A percentile compares a stretch with the other conserved stretches of the same genome.
These are phyloP conservation scores for Xylaria hypoxylon DNA, from an alignment of 2,329 filamentous ascomycete species.

Conservation along the genomic window DNA sequence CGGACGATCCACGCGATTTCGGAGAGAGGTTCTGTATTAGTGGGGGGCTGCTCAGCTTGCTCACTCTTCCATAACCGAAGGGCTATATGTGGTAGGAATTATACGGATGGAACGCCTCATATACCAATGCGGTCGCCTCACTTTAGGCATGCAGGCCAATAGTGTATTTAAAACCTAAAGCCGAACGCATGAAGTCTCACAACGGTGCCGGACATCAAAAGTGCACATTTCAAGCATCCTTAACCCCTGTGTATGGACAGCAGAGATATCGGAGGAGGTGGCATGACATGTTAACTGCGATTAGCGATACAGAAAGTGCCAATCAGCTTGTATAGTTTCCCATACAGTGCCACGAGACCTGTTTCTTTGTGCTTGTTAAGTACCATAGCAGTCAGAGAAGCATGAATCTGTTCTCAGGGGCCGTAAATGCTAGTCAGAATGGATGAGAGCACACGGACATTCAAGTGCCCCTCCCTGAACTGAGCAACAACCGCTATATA, in stretches of 20 bases:
- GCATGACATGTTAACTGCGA: not conserved
- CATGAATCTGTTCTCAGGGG: conserved; percentile 1
- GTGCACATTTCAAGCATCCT: not conserved
- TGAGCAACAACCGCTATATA: not conserved
- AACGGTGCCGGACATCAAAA: not conserved
- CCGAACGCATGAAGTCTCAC: not conserved
- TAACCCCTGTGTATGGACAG: not conserved
- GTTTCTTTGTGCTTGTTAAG: conserved; percentile 5
- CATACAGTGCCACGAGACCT: not conserved
- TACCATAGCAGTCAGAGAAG: conserved; percentile 7
- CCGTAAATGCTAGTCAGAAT: not conserved
- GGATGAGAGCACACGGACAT: not conserved
- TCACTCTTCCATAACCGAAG: too few relatives aligned
- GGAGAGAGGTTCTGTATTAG: too few relatives aligned
- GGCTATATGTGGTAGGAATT: not conserved
- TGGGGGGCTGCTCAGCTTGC: too few relatives aligned
- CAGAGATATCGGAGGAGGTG: too few relatives aligned
- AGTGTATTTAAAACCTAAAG: too few relatives aligned
- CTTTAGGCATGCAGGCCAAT: not conserved
- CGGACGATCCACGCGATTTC: too few relatives aligned
- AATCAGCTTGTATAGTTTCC: conserved; percentile 2
- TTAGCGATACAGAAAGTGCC: conserved; percentile 1
- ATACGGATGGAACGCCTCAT: too few relatives aligned
- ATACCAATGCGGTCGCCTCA: not conserved
- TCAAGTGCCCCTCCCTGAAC: not conserved